Conservation (phyloP, 768 basidiomycete species). For the Boletellus ananas region DNA sequence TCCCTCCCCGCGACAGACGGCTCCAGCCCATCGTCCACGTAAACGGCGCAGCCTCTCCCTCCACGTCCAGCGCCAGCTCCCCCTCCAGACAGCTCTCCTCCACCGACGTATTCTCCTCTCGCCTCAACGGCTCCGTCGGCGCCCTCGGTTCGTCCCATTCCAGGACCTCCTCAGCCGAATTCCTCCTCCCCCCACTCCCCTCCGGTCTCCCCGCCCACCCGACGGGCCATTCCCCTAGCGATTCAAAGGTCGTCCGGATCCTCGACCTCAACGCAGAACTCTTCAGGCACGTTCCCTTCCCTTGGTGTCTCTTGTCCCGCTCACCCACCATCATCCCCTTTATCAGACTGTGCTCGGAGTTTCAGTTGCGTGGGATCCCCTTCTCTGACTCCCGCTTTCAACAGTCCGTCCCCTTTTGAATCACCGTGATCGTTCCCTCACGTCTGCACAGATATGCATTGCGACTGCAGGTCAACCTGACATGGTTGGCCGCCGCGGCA, state of each 20-base stretch:
- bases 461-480: conserved; percentile 67
- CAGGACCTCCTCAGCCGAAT: conserved; percentile 26
- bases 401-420: conserved; percentile 44
- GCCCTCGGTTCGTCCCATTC: conserved; percentile 26
- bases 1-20: conserved; percentile 17
- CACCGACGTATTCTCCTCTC: conserved; percentile 19
- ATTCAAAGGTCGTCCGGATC: conserved; percentile 52
- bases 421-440: conserved; percentile 8
- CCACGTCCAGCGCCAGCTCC: conserved; percentile 15
- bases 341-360: conserved; percentile 55
- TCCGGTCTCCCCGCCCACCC: conserved; percentile 17
- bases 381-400: conserved; percentile 48
- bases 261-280: conserved; percentile 69
- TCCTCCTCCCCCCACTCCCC: conserved; percentile 28
- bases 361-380: conserved; percentile 51
- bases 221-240: conserved; percentile 6
- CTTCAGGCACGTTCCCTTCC: conserved; percentile 47
- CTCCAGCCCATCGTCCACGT: conserved; percentile 13
- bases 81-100: conserved; percentile 22
- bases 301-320: not conserved
- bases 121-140: conserved; percentile 18
- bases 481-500: conserved; percentile 66
- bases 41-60: conserved; percentile 23
- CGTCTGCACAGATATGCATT: conserved; percentile 45
- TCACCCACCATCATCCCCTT: conserved; percentile 2